phyloP scores from a whole-genome alignment of 805 yeast species.

The Starmerella khaoyaiensis region DNA sequence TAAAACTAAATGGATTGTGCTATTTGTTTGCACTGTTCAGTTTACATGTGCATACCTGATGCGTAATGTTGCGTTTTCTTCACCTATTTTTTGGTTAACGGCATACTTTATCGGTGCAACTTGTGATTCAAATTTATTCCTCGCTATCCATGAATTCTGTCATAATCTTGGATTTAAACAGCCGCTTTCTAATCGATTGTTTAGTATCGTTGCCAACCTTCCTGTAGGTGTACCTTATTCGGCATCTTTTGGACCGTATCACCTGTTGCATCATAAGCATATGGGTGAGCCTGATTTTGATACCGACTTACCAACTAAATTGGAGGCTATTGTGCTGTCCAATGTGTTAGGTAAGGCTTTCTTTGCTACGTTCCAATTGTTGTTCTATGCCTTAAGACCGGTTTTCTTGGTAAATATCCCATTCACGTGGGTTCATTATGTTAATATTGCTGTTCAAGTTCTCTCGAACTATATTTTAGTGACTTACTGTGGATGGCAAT shows the following conservation, averaged over 20 bases:
- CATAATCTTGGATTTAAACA: constrained; percentile 75
- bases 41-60: constrained; percentile 49
- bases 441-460: constrained; percentile 51
- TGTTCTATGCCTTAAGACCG: constrained; percentile 83
- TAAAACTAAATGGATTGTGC: constrained; percentile 60
- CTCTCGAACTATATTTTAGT: constrained; percentile 47
- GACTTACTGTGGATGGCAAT: constrained; percentile 46
- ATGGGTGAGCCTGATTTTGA: constrained; percentile 73
- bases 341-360: constrained; percentile 77
- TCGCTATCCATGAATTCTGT: constrained; percentile 78
- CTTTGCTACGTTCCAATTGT: constrained; percentile 77
- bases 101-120: constrained; percentile 82
- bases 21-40: constrained; percentile 56
- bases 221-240: constrained; percentile 87
- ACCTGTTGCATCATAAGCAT: constrained; percentile 81
- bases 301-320: constrained; percentile 73
- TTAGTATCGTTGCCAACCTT: constrained; percentile 61
- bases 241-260: constrained; percentile 82
- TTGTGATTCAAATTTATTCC: constrained; percentile 65
- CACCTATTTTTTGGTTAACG: constrained; percentile 41
- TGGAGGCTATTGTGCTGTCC: constrained; percentile 63
- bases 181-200: constrained; percentile 64
- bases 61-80: constrained; percentile 40
- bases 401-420: constrained; percentile 68
- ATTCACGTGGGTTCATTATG: constrained; percentile 59